Evolutionary conservation across 2,329 filamentous ascomycete species (phyloP).

Genomic region (Paraphoma sp.): DNA sequence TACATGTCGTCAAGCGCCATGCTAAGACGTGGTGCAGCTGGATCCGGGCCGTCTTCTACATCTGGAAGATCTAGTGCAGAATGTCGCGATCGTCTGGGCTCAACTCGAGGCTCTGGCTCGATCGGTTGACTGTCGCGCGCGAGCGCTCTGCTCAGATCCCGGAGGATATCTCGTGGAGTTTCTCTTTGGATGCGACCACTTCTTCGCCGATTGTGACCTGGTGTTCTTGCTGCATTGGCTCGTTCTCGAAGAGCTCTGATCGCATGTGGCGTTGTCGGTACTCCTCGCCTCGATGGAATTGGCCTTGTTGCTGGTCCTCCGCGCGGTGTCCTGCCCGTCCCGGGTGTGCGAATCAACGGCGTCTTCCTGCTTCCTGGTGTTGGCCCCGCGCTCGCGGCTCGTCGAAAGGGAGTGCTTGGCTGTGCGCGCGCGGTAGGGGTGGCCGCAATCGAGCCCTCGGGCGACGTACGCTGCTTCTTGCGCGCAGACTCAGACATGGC

Average conservation of each 20-base stretch:
- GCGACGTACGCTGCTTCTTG: conserved; percentile 44
- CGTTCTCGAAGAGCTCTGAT: conserved; percentile 62
- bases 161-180: conserved; percentile 62
- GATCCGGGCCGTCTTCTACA: conserved; percentile 56
- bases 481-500: conserved; percentile 46
- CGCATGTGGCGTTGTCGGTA: conserved; percentile 63
- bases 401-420: conserved; percentile 44
- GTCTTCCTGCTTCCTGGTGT: conserved; percentile 42
- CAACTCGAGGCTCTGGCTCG: conserved; percentile 54
- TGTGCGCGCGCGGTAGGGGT: conserved; percentile 30
- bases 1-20: conserved; percentile 53
- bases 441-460: conserved; percentile 34
- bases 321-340: conserved; percentile 44
- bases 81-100: conserved; percentile 33
- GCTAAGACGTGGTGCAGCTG: conserved; percentile 48
- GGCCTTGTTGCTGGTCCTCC: conserved; percentile 41
- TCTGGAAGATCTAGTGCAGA: conserved; percentile 51
- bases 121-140: conserved; percentile 56
- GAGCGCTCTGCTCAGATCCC: conserved; percentile 61
- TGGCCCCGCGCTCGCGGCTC: conserved; percentile 42
- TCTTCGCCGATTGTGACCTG: conserved; percentile 55
- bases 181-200: conserved; percentile 60
- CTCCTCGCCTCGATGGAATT: conserved; percentile 43
- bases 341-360: conserved; percentile 43
- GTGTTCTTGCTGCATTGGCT: conserved; percentile 57